These are phyloP conservation scores for Blastobotrys aristatus DNA, from an alignment of 1,139 yeast genomes.

Conservation along the genomic window DNA sequence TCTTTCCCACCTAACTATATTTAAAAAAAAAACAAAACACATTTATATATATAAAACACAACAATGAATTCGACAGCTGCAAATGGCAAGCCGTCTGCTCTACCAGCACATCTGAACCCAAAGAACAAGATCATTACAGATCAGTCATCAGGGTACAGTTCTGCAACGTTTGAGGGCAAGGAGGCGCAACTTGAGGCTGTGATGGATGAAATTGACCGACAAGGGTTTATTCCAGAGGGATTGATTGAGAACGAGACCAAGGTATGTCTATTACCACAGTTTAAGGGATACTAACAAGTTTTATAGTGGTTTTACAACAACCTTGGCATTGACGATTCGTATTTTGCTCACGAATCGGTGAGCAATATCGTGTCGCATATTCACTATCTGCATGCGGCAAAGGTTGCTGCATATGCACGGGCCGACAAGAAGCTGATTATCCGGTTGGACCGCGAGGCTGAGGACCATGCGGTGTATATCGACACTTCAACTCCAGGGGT, in stretches of 20 bases:
- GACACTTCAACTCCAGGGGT: slow-evolving; percentile 55
- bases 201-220: slow-evolving; percentile 71
- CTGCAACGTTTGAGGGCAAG: slow-evolving; percentile 74
- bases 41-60: background rate
- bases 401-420: slow-evolving; percentile 77
- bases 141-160: slow-evolving; percentile 54
- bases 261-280: slow-evolving; percentile 27
- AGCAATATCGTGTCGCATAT: slow-evolving; percentile 75
- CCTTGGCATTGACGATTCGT: slow-evolving; percentile 85
- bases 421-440: slow-evolving; percentile 54
- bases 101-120: slow-evolving; percentile 13
- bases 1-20: background rate
- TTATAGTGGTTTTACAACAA: slow-evolving; percentile 76
- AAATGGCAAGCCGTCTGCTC: slow-evolving; percentile 11
- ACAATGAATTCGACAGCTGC: slow-evolving; percentile 12
- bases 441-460: slow-evolving; percentile 69
- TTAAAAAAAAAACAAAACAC: background rate
- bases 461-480: slow-evolving; percentile 88
- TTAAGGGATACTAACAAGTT: slow-evolving; percentile 14
- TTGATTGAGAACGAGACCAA: slow-evolving; percentile 79
- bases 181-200: slow-evolving; percentile 77
- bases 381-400: slow-evolving; percentile 86
- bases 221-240: slow-evolving; percentile 85
- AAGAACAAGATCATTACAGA: slow-evolving; percentile 21
- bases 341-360: slow-evolving; percentile 81